These are phyloP conservation scores for Lipomyces lipofer DNA, from an alignment of 805 yeast species.

Conservation along the genomic window DNA sequence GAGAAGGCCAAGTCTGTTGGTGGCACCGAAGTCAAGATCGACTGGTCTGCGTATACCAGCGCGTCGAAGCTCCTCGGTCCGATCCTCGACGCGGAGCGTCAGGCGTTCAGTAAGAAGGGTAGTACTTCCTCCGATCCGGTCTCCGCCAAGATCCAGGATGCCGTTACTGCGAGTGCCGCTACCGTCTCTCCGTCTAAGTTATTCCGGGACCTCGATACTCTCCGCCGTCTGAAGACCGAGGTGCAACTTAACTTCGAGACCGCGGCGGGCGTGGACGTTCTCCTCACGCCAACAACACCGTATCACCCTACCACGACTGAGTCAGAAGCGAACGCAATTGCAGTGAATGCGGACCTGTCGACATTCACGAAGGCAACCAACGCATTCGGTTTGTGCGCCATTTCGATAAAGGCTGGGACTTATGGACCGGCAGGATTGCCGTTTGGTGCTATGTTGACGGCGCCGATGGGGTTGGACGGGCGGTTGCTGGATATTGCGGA, in stretches of 20 bases:
- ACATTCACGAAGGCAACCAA: constrained; percentile 19
- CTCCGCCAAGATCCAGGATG: constrained; percentile 5
- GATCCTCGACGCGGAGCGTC: constrained; percentile 18
- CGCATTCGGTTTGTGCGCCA: constrained; percentile 23
- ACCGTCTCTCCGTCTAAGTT: constrained; percentile 13
- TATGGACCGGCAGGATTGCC: constrained; percentile 8
- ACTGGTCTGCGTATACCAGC: constrained; percentile 14
- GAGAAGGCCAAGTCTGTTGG: constrained; percentile 21
- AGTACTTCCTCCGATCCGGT: neutral
- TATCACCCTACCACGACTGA: constrained; percentile 13
- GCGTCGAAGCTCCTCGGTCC: constrained; percentile 10
- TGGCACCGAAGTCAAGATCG: constrained; percentile 20
- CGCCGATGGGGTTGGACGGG: constrained; percentile 31
- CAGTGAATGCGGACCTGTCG: constrained; percentile 11
- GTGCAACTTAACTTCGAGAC: constrained; percentile 21
- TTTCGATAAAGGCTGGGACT: constrained; percentile 12
- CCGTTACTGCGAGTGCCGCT: constrained; percentile 4
- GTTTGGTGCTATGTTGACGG: constrained; percentile 24
- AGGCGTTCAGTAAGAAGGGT: constrained; percentile 10
- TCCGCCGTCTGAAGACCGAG: constrained; percentile 23
- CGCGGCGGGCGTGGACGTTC: constrained; percentile 25
- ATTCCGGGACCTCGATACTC: constrained; percentile 15
- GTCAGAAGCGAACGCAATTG: constrained; percentile 13
- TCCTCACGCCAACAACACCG: constrained; percentile 25
- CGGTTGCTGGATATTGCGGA: constrained; percentile 28